phyloP scores from a whole-genome alignment of 345 rosid species.

The Eutrema yunnanense region DNA sequence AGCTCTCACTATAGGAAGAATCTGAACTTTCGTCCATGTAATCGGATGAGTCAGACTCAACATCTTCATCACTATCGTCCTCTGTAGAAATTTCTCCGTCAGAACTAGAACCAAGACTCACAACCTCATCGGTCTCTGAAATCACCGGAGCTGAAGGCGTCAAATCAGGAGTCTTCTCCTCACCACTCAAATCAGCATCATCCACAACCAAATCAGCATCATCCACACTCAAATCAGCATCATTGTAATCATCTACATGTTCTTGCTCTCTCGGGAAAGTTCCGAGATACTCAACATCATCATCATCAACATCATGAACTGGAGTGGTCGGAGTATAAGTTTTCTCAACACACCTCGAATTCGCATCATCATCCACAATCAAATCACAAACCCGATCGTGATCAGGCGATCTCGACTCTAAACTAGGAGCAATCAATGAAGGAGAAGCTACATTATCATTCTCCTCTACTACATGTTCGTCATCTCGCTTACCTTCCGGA shows the following conservation, averaged over 20 bases:
- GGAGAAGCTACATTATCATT: background rate
- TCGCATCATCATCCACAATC: background rate
- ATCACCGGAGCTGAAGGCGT: background rate
- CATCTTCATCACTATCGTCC: slow-evolving; percentile 6
- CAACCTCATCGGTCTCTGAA: background rate
- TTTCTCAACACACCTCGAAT: background rate
- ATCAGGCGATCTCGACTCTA: background rate
- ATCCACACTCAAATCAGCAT: background rate
- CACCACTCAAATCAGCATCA: background rate
- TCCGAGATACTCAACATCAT: background rate
- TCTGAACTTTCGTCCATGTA: background rate
- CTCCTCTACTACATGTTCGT: background rate
- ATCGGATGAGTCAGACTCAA: slow-evolving; percentile 16
- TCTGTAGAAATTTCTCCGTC: background rate
- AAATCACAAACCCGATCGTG: background rate
- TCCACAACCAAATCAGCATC: background rate
- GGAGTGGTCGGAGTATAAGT: no score
- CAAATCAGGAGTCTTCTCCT: background rate
- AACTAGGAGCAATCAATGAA: slow-evolving; percentile 2
- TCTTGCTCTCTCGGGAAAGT: background rate
- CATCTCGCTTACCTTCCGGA: background rate
- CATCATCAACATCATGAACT: background rate
- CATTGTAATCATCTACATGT: background rate
- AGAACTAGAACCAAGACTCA: slow-evolving; percentile 9
- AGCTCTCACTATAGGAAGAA: slow-evolving; percentile 9